Evolutionary conservation across 192 early-diverging fungal species (phyloP), one percentile per base, ranked within the genome.

Genomic region (Coemansia sp.): DNA sequence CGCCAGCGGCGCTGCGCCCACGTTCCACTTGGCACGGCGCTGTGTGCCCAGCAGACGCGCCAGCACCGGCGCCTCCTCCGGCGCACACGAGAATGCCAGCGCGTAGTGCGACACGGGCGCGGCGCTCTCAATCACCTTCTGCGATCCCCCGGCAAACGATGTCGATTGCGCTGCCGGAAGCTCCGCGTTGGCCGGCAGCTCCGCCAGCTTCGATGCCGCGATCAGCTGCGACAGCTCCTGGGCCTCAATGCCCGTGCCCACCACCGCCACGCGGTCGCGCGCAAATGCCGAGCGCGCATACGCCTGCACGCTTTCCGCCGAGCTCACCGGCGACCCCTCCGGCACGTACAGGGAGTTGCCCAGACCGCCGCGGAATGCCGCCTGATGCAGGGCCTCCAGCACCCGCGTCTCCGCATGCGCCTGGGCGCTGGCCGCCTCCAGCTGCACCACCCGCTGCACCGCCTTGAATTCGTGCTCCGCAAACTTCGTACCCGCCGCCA

Each of bases 291-390:
- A 63, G 43, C 77, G 55, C 42, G 91, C 88, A 75, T 87, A 96
- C 47, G 79, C 77, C 60, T 82, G 83, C 62, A 98, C 80, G 30
- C 85, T 78, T 39, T 85, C 82, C 40, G 83, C 81, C 39, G 78
- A 87, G 16, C 79, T 55, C 45, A 84, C 68, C 14, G 87, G 79
- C 54, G 85, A 66, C 53, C 79, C 81, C n/a, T 83, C 60, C 51
- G 81, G 70, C 30, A 90, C 91, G 75, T 87, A 95, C 39, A 99
- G 80, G 40, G 92, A 86, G 90, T 96, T 94, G 47, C 96, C 96
- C 60, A 99, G 86, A 11, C 96, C 96, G 59, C 68, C 70, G 65
- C 93, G 90, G 87, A 96, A 99, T 30, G 94, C 96, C 31, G 86
- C 86, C 62, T 83, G 83, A 79, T 99, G 94, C 56, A 91, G 80